phyloP scores from a whole-genome alignment of 805 yeast genomes.

The Yarrowia sp. region DNA sequence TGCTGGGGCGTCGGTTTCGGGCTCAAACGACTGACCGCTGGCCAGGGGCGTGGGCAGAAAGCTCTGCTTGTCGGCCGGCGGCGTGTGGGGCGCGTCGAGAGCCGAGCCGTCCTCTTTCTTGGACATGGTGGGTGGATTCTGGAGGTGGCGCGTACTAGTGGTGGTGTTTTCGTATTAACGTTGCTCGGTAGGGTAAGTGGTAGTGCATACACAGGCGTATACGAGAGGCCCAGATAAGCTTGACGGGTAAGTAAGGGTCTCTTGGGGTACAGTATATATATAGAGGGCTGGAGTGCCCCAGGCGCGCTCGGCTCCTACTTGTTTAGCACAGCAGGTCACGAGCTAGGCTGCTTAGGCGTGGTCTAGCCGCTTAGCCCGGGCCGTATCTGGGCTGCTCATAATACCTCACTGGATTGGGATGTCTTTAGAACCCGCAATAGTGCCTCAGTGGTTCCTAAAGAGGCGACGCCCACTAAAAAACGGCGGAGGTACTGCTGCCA shows the following conservation, averaged over 20 bases:
- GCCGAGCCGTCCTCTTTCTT: conserved; percentile 15
- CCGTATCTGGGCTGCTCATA: too few relatives aligned
- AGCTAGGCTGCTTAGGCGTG: too few relatives aligned
- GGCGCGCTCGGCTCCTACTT: too few relatives aligned
- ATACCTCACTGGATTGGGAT: conserved; percentile 3
- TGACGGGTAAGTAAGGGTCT: conserved; percentile 12
- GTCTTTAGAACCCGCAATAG: too few relatives aligned
- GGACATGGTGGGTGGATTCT: not conserved
- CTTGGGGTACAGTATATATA: too few relatives aligned
- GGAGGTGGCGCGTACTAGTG: conserved; percentile 23
- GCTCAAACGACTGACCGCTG: conserved; percentile 9
- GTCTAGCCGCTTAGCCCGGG: too few relatives aligned
- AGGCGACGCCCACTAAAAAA: not conserved
- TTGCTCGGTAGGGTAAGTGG: conserved; percentile 26
- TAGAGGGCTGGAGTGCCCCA: too few relatives aligned
- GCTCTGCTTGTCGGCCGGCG: conserved; percentile 16
- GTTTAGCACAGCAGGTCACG: too few relatives aligned
- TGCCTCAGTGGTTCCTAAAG: too few relatives aligned
- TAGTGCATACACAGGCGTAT: conserved; percentile 22
- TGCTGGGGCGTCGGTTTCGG: not conserved
- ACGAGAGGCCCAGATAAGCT: conserved; percentile 18
- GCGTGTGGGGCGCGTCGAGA: conserved; percentile 21
- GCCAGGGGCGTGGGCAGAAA: conserved; percentile 21
- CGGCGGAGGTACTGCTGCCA: not conserved
- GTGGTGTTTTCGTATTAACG: conserved; percentile 26